Conservation (phyloP, 192 early-diverging fungal genomes). For the Entomortierella beljakovae region DNA sequence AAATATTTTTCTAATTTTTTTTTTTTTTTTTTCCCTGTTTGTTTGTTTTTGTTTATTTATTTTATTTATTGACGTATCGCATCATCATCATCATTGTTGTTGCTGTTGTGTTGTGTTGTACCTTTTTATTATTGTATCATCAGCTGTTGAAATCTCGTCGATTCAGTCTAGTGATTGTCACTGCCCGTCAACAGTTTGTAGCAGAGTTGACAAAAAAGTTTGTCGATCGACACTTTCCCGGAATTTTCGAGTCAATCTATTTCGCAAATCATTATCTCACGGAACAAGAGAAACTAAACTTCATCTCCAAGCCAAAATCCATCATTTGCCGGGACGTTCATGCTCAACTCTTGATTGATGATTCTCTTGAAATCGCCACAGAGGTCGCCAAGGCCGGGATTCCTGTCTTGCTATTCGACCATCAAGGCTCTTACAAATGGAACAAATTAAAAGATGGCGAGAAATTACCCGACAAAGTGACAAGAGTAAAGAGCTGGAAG, state of each 20-base stretch:
- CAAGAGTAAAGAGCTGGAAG: conserved; percentile 64
- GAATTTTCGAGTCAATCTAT: conserved; percentile 72
- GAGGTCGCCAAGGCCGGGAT: conserved; percentile 66
- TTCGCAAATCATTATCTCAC: conserved; percentile 69
- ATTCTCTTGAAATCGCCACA: conserved; percentile 61
- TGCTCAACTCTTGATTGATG: conserved; percentile 68
- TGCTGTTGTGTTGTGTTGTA: not conserved
- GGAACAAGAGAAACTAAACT: conserved; percentile 60
- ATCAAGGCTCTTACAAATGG: conserved; percentile 61
- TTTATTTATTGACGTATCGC: not conserved
- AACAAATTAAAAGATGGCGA: conserved; percentile 50
- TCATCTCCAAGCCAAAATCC: conserved; percentile 66
- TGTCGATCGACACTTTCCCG: conserved; percentile 66
- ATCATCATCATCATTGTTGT: not conserved
- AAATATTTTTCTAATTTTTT: not conserved
- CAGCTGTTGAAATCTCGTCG: conserved; percentile 61
- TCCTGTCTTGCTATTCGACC: conserved; percentile 68
- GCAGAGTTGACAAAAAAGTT: conserved; percentile 68
- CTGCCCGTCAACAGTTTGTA: conserved; percentile 69
- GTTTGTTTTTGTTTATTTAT: conserved; percentile 9
- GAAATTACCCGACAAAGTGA: conserved; percentile 57
- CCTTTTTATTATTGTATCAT: not conserved
- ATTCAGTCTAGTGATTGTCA: conserved; percentile 67
- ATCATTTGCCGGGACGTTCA: conserved; percentile 68
- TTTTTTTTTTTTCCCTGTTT: not conserved